Conservation (phyloP, 202 grass and related monocot species). For the Saccharum hybrid region DNA sequence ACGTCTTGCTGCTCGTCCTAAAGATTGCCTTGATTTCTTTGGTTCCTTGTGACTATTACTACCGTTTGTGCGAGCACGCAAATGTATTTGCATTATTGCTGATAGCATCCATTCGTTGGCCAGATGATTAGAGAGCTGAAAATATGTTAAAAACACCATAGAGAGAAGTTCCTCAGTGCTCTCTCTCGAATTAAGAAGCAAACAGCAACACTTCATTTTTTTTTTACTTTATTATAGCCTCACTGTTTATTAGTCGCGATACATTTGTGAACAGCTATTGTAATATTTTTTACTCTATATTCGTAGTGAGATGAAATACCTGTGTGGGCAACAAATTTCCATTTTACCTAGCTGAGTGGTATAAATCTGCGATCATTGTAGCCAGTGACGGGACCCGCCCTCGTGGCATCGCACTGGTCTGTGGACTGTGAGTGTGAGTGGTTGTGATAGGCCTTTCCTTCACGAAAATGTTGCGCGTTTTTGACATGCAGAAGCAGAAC, state of each 20-base stretch:
- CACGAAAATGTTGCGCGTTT: neutral
- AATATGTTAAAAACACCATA: neutral
- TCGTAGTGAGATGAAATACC: no score
- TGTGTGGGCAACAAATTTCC: neutral
- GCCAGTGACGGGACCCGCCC: neutral
- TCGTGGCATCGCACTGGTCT: neutral
- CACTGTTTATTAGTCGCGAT: neutral
- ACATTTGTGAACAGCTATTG: slow-evolving; percentile 5
- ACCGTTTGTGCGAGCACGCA: slow-evolving; percentile 17
- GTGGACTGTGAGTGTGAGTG: neutral
- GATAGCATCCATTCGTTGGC: neutral
- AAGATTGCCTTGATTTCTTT: slow-evolving; percentile 35
- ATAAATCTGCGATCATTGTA: neutral
- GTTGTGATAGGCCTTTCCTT: neutral
- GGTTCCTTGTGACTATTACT: slow-evolving; percentile 25
- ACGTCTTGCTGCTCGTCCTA: slow-evolving; percentile 71
- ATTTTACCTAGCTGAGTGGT: neutral
- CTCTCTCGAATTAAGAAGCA: neutral
- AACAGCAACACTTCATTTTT: neutral
- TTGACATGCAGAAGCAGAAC: neutral
- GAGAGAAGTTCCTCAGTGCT: neutral
- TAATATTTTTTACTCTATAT: neutral
- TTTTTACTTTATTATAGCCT: neutral
- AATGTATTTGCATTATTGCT: slow-evolving; percentile 31
- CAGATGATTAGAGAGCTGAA: slow-evolving; percentile 4